A percentile compares a stretch with the other conserved stretches of the same genome.
phyloP scores from a whole-genome alignment of 345 rosid genomes.

The Diplotaxis tenuifolia region DNA sequence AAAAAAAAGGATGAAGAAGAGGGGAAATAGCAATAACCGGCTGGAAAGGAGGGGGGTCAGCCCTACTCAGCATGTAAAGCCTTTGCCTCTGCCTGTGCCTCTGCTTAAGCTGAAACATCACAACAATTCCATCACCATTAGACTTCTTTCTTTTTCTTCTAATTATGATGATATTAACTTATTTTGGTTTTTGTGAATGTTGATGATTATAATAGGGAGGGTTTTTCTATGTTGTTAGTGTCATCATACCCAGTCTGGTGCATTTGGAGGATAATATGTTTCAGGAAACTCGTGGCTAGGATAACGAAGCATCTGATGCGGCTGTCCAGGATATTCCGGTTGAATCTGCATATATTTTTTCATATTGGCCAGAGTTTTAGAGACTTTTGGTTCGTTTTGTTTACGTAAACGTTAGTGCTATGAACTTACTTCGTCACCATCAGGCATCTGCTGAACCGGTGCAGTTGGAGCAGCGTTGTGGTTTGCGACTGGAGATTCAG shows the following conservation, averaged over 20 bases:
- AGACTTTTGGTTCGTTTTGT: not conserved
- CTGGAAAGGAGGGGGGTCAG: constrained; percentile 51
- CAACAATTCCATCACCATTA: constrained; percentile 4
- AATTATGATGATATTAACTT: not conserved
- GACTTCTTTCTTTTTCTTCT: not conserved
- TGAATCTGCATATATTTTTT: constrained; percentile 50
- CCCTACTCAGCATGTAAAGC: constrained; percentile 31
- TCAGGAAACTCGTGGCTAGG: constrained; percentile 36
- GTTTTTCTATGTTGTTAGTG: not conserved
- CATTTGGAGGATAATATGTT: constrained; percentile 70
- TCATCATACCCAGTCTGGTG: constrained; percentile 60
- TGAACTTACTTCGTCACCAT: constrained; percentile 67
- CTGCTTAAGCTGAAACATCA: constrained; percentile 37
- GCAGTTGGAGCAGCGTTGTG: not conserved
- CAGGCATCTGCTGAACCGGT: constrained; percentile 62
- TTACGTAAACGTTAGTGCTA: not conserved
- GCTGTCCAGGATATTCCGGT: constrained; percentile 62
- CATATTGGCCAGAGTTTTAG: not conserved
- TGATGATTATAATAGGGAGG: not conserved
- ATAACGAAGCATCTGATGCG: constrained; percentile 61
- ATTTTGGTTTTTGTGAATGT: not conserved
- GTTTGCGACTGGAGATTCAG: constrained; percentile 46
- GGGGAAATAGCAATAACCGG: constrained; percentile 52
- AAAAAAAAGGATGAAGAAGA: not conserved
- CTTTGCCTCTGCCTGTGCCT: constrained; percentile 45